phyloP scores from a whole-genome alignment of 441 rosid genomes.

The Populus hybrid region DNA sequence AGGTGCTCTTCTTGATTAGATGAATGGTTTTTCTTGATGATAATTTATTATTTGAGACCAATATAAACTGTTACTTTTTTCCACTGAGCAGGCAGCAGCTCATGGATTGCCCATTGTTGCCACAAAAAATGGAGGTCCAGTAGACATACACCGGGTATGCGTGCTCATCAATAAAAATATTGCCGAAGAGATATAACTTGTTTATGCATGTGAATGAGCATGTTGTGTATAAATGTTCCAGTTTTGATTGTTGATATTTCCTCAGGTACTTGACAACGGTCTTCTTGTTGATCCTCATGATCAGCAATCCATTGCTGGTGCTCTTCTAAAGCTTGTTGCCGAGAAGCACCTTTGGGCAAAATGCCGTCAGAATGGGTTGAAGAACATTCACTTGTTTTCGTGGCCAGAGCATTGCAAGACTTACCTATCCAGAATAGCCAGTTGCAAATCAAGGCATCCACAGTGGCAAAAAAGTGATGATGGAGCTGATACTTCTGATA shows the following conservation, averaged over 20 bases:
- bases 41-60: background rate
- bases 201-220: background rate
- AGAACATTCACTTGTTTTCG: conserved; percentile 76
- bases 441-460: conserved; percentile 84
- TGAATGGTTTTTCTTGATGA: background rate
- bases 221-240: background rate
- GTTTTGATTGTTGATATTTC: conserved; percentile 8
- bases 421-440: conserved; percentile 67
- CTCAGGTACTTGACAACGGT: conserved; percentile 90
- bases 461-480: conserved; percentile 63
- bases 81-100: conserved; percentile 77
- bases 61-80: conserved; percentile 1
- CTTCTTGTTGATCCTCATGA: conserved; percentile 92
- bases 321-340: conserved; percentile 82
- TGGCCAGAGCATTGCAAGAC: conserved; percentile 94
- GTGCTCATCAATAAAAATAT: conserved; percentile 1
- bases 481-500: conserved; percentile 44
- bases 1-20: conserved; percentile 40
- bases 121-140: conserved; percentile 94
- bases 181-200: background rate
- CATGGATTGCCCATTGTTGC: conserved; percentile 91
- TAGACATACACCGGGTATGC: conserved; percentile 72
- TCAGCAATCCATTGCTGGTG: conserved; percentile 76
- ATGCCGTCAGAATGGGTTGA: conserved; percentile 83
- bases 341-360: conserved; percentile 86